phyloP scores from a whole-genome alignment of 2,329 filamentous ascomycete species.

The Laburnicola sp. region DNA sequence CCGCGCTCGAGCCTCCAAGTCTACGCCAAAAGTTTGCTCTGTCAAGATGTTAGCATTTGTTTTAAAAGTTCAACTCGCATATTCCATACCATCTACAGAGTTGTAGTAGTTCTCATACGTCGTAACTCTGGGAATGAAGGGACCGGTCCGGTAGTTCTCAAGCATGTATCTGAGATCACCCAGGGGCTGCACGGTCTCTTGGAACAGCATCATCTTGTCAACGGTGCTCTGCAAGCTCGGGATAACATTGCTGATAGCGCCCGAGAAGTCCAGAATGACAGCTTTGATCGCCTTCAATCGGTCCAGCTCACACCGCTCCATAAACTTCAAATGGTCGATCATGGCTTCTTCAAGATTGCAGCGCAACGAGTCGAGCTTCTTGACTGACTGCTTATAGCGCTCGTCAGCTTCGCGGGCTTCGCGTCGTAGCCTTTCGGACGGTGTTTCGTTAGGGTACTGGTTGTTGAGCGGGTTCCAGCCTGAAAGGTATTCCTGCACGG shows the following conservation, averaged over 20 bases:
- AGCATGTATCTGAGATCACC: slow-evolving; percentile 90
- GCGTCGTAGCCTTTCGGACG: slow-evolving; percentile 78
- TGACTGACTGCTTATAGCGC: slow-evolving; percentile 84
- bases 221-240: slow-evolving; percentile 93
- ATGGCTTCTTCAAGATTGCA: slow-evolving; percentile 97
- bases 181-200: slow-evolving; percentile 94
- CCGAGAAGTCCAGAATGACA: slow-evolving; percentile 95
- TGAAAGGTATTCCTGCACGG: slow-evolving; percentile 84
- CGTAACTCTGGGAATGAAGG: slow-evolving; percentile 85
- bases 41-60: slow-evolving; percentile 21
- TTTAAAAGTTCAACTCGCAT: neutral
- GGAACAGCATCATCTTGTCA: slow-evolving; percentile 98
- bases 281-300: slow-evolving; percentile 97
- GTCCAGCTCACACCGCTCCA: slow-evolving; percentile 96
- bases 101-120: slow-evolving; percentile 99
- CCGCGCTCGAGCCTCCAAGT: slow-evolving; percentile 90
- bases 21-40: slow-evolving; percentile 96
- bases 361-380: slow-evolving; percentile 83
- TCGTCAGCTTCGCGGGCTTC: slow-evolving; percentile 91
- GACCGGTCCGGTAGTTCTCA: slow-evolving; percentile 95
- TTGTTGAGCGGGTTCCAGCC: slow-evolving; percentile 94
- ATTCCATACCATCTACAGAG: slow-evolving; percentile 72
- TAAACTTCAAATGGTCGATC: slow-evolving; percentile 87
- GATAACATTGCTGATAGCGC: slow-evolving; percentile 96
- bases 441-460: slow-evolving; percentile 89